Evolutionary conservation across 352 stramenopile species (phyloP), one percentile per base, ranked within the genome.

Genomic region (Aphanomyces stellatus): DNA sequence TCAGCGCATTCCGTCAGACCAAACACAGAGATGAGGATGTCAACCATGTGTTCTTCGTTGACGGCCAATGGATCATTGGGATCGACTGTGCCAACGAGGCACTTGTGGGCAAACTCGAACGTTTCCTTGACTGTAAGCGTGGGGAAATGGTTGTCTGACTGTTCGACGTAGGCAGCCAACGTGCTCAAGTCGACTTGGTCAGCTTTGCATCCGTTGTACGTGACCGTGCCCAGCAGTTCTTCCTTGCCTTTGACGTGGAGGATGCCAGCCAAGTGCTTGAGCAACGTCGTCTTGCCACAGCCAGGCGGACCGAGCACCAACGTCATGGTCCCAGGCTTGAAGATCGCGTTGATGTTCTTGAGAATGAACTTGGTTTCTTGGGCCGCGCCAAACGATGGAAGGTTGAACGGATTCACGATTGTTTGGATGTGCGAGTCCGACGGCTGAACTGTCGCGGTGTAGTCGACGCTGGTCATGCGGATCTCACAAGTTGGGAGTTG

Each of bases 81-180:
- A 49, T 73, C 74, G 17, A 85, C 1, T 70, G 72, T 41, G 80
- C 76, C 24, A 81, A 69, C 2, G 61, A 87, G 65, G 72, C 74
- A 97, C 51, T 86, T 79, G 71, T 95, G 95, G 3, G 93, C 85
- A 71, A 98, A 98, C 42, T 88, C 76, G 40, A 98, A 90, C 3
- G 91, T 98, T 69, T 98, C 94, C 25, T 88, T 72, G 1, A 98
- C 95, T 0, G 91, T 97, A 22, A 98, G 73, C 19, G 78, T 72
- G 17, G 93, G 78, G 40, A 88, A 80, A 77, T 98, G 93, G 34
- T 80, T 63, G 67, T 98, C 93, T n/a, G 80, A 77, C 59, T 87
- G 79, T 56, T 82, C 73, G 2, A 76, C 74, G 51, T 87, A 85
- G 11, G 35, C 53, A 2, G 53, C 53, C 10, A 62, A n/a, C 7